Conservation (phyloP, 176 grass and related monocot genomes). For the Tillandsia leiboldiana region DNA sequence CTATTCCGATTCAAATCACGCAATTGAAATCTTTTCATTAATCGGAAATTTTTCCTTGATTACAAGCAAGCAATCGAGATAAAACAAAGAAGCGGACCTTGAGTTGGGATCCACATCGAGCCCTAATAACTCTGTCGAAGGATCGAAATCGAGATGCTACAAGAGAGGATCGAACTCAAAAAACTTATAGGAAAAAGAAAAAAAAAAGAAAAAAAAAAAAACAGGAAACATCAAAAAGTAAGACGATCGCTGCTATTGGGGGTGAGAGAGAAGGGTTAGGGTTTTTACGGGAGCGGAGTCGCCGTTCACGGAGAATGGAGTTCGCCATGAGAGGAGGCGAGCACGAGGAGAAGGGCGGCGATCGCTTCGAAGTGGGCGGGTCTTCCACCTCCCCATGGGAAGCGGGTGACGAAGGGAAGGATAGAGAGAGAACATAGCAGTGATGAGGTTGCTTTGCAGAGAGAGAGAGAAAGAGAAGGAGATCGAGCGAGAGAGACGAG, state of each 20-base stretch:
- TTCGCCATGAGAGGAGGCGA: slow-evolving; percentile 5
- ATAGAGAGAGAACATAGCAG: background rate
- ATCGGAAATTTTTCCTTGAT: no score
- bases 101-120: slow-evolving; percentile 26
- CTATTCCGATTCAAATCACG: no score
- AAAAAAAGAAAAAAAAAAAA: background rate
- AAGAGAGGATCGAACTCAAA: slow-evolving; percentile 10
- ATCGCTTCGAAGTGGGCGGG: slow-evolving; percentile 9
- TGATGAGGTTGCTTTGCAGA: background rate
- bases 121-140: slow-evolving; percentile 36
- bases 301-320: slow-evolving; percentile 9
- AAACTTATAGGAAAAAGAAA: background rate
- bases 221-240: background rate
- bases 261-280: background rate
- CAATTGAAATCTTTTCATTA: no score
- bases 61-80: background rate
- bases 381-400: slow-evolving; percentile 4
- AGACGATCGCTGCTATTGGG: background rate
- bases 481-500: background rate
- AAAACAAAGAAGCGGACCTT: slow-evolving; percentile 23
- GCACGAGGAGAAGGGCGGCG: slow-evolving; percentile 6
- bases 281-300: slow-evolving; percentile 11
- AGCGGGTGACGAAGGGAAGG: background rate
- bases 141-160: slow-evolving; percentile 44
- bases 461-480: background rate